These are phyloP conservation scores for Gnaphalium uliginosum DNA, from an alignment of 129 eudicot species.

Conservation along the genomic window DNA sequence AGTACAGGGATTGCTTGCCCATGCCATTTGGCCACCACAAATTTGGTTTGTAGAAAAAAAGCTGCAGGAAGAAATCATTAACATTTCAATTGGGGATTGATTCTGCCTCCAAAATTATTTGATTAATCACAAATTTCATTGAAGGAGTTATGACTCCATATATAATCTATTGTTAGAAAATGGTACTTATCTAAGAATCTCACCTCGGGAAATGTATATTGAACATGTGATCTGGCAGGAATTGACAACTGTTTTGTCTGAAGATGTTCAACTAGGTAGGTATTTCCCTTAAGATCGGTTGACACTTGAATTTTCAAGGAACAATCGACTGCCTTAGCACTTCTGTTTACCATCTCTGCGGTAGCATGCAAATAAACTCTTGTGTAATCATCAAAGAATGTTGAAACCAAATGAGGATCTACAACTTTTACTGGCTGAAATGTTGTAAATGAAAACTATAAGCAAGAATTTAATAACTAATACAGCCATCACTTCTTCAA, in stretches of 20 bases:
- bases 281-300: conserved; percentile 63
- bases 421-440: conserved; percentile 88
- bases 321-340: conserved; percentile 68
- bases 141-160: neutral
- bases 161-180: neutral
- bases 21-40: conserved; percentile 99
- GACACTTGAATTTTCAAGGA: conserved; percentile 78
- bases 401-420: conserved; percentile 96
- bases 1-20: conserved; percentile 90
- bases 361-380: conserved; percentile 84
- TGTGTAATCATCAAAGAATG: conserved; percentile 82
- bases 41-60: conserved; percentile 87
- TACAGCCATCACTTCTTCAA: conserved; percentile 6
- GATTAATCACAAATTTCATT: neutral
- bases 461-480: conserved; percentile 2
- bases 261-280: conserved; percentile 68
- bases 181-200: conserved; percentile 13
- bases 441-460: conserved; percentile 15
- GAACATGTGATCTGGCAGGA: conserved; percentile 64
- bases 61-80: conserved; percentile 48
- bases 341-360: conserved; percentile 69
- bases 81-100: conserved; percentile 14
- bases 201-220: conserved; percentile 85
- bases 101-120: neutral
- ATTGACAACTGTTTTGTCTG: conserved; percentile 59